Percentiles rank a stretch among this genome's conserved stretches.
Conservation (phyloP, 83 land plant species). For the Diphasiastrum complanatum region DNA sequence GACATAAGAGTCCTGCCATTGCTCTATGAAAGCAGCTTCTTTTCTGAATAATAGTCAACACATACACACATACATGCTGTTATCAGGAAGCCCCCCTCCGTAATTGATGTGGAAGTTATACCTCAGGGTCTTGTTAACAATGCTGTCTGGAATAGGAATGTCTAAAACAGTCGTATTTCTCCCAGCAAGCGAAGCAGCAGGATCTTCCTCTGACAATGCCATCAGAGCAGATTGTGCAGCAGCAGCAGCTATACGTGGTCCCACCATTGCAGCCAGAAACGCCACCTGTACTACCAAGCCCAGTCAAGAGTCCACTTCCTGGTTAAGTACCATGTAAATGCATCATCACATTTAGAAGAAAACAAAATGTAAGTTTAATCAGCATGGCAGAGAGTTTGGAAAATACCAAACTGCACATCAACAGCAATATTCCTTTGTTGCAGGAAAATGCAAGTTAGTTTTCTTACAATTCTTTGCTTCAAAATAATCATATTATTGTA, state of each 20-base stretch:
- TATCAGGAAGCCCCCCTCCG: background rate
- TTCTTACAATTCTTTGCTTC: too few relatives aligned
- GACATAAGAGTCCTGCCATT: too few relatives aligned
- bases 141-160: slow-evolving; percentile 47
- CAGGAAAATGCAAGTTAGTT: too few relatives aligned
- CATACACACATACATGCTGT: background rate
- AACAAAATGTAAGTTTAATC: background rate
- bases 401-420: too few relatives aligned
- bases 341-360: slow-evolving; percentile 7
- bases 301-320: slow-evolving; percentile 5
- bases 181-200: slow-evolving; percentile 47
- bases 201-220: slow-evolving; percentile 46
- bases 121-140: background rate
- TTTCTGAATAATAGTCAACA: background rate
- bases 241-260: slow-evolving; percentile 45
- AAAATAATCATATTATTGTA: too few relatives aligned
- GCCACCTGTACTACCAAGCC: slow-evolving; percentile 58
- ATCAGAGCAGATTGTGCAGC: slow-evolving; percentile 60
- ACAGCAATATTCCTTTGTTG: too few relatives aligned
- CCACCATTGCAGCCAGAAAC: slow-evolving; percentile 67
- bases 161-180: slow-evolving; percentile 61
- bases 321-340: background rate
- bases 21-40: too few relatives aligned
- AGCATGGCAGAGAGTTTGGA: too few relatives aligned
- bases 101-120: background rate